Evolutionary conservation across 2,329 filamentous ascomycete species (phyloP).

Genomic region (Arthroderma uncinatum): DNA sequence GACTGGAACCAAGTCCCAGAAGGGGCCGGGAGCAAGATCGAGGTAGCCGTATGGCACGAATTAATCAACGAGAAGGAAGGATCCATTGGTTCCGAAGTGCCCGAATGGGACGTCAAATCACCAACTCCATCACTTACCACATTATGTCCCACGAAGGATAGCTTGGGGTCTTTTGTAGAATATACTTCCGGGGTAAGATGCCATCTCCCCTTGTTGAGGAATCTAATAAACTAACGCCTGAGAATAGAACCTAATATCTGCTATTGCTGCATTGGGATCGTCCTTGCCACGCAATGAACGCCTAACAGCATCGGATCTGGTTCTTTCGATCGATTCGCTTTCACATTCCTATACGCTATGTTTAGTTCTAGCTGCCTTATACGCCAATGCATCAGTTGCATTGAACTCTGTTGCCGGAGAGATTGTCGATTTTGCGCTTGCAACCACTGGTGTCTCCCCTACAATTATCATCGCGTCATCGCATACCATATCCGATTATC

Average conservation of each 20-base stretch:
- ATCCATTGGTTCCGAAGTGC: slow-evolving; percentile 51
- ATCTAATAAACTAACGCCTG: slow-evolving; percentile 10
- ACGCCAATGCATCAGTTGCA: slow-evolving; percentile 71
- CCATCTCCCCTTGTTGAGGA: not conserved
- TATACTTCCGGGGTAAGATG: slow-evolving; percentile 56
- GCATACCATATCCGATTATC: slow-evolving; percentile 57
- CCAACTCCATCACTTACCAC: slow-evolving; percentile 37
- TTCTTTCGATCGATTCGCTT: slow-evolving; percentile 74
- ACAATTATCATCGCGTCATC: slow-evolving; percentile 74
- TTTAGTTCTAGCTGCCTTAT: slow-evolving; percentile 71
- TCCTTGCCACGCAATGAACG: slow-evolving; percentile 65
- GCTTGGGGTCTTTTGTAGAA: slow-evolving; percentile 59
- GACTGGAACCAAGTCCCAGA: slow-evolving; percentile 87
- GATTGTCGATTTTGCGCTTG: slow-evolving; percentile 58
- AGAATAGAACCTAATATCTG: slow-evolving; percentile 68
- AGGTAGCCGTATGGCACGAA: slow-evolving; percentile 88
- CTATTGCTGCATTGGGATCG: slow-evolving; percentile 63
- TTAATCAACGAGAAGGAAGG: slow-evolving; percentile 60
- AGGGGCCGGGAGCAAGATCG: slow-evolving; percentile 60
- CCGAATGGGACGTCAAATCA: slow-evolving; percentile 46
- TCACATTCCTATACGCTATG: slow-evolving; percentile 68
- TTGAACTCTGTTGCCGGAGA: slow-evolving; percentile 77
- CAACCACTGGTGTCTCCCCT: slow-evolving; percentile 63
- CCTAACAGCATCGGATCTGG: slow-evolving; percentile 62
- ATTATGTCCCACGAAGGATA: slow-evolving; percentile 30